These are phyloP conservation scores for Suillus tomentosus DNA, from an alignment of 768 basidiomycete species.

Conservation along the genomic window DNA sequence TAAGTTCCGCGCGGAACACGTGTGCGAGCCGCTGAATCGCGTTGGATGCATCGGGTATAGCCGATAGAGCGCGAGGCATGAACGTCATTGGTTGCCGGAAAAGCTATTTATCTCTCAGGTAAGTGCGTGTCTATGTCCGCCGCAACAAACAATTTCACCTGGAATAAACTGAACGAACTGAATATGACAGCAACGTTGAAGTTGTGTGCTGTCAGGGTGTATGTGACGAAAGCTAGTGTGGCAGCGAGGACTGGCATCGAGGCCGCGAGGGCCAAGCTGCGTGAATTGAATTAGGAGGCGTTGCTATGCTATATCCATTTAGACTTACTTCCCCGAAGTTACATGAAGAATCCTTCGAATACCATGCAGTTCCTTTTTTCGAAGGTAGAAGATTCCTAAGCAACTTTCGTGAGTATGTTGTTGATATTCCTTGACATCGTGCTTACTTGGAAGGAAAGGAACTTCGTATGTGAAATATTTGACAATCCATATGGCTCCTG, in stretches of 20 bases:
- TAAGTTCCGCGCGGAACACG: slow-evolving; percentile 52
- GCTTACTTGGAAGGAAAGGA: slow-evolving; percentile 63
- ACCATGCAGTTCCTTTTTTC: slow-evolving; percentile 2
- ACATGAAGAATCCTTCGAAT: slow-evolving; percentile 1
- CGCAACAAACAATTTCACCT: slow-evolving; percentile 32
- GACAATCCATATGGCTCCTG: slow-evolving; percentile 69
- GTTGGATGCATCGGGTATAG: slow-evolving; percentile 64
- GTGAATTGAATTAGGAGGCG: background rate
- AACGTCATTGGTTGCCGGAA: slow-evolving; percentile 73
- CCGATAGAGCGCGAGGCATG: slow-evolving; percentile 60
- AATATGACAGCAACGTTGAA: slow-evolving; percentile 73
- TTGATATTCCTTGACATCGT: slow-evolving; percentile 1
- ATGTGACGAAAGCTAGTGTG: slow-evolving; percentile 67
- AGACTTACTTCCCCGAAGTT: background rate
- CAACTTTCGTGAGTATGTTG: background rate
- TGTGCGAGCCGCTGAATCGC: slow-evolving; percentile 53
- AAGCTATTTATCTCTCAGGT: slow-evolving; percentile 38
- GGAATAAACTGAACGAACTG: slow-evolving; percentile 62
- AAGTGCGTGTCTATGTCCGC: background rate
- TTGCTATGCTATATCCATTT: background rate
- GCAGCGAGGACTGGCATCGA: slow-evolving; percentile 66
- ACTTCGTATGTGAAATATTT: slow-evolving; percentile 76
- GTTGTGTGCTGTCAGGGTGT: slow-evolving; percentile 51
- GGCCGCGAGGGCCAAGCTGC: slow-evolving; percentile 43
- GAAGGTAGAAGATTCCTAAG: slow-evolving; percentile 36